phyloP scores from a whole-genome alignment of 805 yeast genomes.

The Lipomyces lipofer region DNA sequence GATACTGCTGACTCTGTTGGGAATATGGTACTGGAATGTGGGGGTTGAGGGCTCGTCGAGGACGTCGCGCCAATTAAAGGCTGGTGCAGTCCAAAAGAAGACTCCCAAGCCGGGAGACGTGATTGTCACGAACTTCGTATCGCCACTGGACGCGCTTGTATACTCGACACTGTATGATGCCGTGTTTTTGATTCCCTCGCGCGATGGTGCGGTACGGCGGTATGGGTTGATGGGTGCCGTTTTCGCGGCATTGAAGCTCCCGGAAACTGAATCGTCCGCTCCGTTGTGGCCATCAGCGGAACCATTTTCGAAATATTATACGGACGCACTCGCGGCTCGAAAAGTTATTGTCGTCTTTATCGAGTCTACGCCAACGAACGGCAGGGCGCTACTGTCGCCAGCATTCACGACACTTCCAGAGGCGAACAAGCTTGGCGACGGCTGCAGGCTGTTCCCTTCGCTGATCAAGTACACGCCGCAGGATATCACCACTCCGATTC shows the following conservation, averaged over 20 bases:
- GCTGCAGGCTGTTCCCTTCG: slow-evolving; percentile 34
- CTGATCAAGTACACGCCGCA: slow-evolving; percentile 41
- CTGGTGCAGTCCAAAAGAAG: too few relatives aligned
- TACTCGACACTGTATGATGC: slow-evolving; percentile 35
- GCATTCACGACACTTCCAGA: slow-evolving; percentile 27
- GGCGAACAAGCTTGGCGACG: slow-evolving; percentile 7
- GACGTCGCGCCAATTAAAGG: slow-evolving; percentile 42
- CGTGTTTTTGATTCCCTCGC: slow-evolving; percentile 46
- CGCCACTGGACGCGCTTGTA: slow-evolving; percentile 58
- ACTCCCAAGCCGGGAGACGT: slow-evolving; percentile 51
- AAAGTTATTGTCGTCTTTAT: slow-evolving; percentile 42
- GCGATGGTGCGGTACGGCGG: slow-evolving; percentile 37
- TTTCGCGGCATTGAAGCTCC: slow-evolving; percentile 26
- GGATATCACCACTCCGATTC: slow-evolving; percentile 41
- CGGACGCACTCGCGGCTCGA: slow-evolving; percentile 42
- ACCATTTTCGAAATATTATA: slow-evolving; percentile 21
- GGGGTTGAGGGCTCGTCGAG: slow-evolving; percentile 53
- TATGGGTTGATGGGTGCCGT: slow-evolving; percentile 10
- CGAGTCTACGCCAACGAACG: slow-evolving; percentile 78
- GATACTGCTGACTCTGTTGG: slow-evolving; percentile 34
- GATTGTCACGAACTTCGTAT: slow-evolving; percentile 55
- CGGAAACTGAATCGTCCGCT: slow-evolving; percentile 28
- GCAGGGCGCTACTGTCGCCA: slow-evolving; percentile 68
- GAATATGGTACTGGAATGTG: slow-evolving; percentile 37
- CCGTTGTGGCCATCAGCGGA: slow-evolving; percentile 19